These are phyloP conservation scores for Boletus sp. DNA, from an alignment of 768 basidiomycete species.

Conservation along the genomic window DNA sequence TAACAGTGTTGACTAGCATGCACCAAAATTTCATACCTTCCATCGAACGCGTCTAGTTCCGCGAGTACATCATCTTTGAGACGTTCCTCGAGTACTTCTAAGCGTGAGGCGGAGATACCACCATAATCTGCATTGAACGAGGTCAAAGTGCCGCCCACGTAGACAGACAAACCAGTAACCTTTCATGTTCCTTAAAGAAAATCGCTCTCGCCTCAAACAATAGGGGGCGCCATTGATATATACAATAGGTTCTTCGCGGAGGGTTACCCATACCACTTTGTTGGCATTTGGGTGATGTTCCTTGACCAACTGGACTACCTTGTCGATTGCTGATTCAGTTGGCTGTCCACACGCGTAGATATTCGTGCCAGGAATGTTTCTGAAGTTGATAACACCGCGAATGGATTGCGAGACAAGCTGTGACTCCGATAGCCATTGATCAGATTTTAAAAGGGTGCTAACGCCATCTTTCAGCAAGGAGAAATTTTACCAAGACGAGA, in stretches of 20 bases:
- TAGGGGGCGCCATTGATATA: conserved; percentile 93
- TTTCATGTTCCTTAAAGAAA: conserved; percentile 93
- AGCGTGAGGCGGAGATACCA: conserved; percentile 85
- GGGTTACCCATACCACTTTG: conserved; percentile 82
- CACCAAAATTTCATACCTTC: conserved; percentile 49
- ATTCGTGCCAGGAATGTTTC: conserved; percentile 72
- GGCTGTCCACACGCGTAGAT: conserved; percentile 96
- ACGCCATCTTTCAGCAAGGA: neutral
- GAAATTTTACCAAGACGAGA: conserved; percentile 3
- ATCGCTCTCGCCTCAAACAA: conserved; percentile 81
- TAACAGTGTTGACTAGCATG: neutral
- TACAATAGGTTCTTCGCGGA: conserved; percentile 90
- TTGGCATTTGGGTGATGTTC: conserved; percentile 55
- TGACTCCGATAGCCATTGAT: conserved; percentile 82
- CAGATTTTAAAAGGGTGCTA: conserved; percentile 87
- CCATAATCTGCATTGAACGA: conserved; percentile 67
- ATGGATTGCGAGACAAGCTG: conserved; percentile 63
- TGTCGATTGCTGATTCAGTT: conserved; percentile 76
- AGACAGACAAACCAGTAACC: conserved; percentile 37
- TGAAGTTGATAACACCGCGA: conserved; percentile 94
- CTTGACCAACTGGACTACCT: conserved; percentile 67
- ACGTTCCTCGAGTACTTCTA: conserved; percentile 89
- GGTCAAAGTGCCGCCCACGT: neutral
- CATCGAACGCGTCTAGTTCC: conserved; percentile 80
- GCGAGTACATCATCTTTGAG: conserved; percentile 83